Conservation (phyloP, 2,329 filamentous ascomycete genomes). For the Exophiala alcalophila region DNA sequence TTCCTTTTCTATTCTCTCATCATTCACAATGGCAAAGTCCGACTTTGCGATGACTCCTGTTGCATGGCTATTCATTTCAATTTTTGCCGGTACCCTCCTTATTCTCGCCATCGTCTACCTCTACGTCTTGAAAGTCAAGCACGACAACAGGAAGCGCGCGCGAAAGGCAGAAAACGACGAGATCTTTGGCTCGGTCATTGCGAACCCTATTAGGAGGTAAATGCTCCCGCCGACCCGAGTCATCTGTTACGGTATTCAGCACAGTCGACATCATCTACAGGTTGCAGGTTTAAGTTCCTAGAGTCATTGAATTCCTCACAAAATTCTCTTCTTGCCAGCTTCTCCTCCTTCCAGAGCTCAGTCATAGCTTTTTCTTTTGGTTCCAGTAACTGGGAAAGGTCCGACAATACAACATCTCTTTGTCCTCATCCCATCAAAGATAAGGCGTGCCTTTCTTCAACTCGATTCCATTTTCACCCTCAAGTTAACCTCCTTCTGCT, state of each 20-base stretch:
- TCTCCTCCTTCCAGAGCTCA: not conserved
- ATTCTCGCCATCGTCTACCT: constrained; percentile 23
- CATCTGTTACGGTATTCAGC: too few species aligned
- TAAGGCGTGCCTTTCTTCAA: not conserved
- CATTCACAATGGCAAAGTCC: constrained; percentile 10
- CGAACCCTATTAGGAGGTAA: constrained; percentile 16
- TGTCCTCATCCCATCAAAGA: constrained; percentile 1
- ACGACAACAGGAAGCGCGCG: constrained; percentile 13
- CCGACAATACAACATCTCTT: not conserved
- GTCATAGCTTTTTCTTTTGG: not conserved
- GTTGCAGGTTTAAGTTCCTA: not conserved
- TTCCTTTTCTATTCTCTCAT: too few species aligned
- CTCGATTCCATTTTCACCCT: not conserved
- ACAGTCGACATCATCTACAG: not conserved
- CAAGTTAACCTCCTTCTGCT: not conserved
- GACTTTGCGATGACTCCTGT: constrained; percentile 16
- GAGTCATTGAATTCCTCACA: not conserved
- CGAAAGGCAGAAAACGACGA: constrained; percentile 17
- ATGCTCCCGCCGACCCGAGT: not conserved
- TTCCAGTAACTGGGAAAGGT: too few species aligned
- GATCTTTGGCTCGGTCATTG: constrained; percentile 16
- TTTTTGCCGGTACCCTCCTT: constrained; percentile 20
- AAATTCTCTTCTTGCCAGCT: not conserved
- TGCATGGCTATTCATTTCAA: constrained; percentile 20
- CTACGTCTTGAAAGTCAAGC: constrained; percentile 13